Conservation (phyloP, 78 protist genomes). For the Dictyostelium firmibasis region DNA sequence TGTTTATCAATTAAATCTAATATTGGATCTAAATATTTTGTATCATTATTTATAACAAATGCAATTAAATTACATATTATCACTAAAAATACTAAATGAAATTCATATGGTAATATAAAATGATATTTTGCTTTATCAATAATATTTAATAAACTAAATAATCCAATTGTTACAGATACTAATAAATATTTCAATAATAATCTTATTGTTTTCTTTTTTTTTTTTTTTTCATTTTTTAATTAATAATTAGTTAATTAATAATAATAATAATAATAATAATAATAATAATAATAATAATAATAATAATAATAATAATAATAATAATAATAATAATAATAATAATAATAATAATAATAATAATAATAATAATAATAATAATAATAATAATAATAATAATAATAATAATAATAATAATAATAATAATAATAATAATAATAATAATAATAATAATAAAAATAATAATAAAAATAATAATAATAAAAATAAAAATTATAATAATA, state of each 20-base stretch:
- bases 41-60: conserved; percentile 4
- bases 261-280: background rate
- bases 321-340: background rate
- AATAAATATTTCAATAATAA: conserved; percentile 5
- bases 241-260: background rate
- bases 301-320: no score
- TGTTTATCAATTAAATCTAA: background rate
- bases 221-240: background rate
- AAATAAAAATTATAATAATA: background rate
- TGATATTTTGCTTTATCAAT: conserved; percentile 2
- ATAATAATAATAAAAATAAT: background rate
- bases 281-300: no score
- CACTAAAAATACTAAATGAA: background rate
- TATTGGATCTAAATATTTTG: background rate
- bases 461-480: background rate
- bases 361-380: no score
- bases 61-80: conserved; percentile 12
- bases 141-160: conserved; percentile 9
- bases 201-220: background rate
- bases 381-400: background rate
- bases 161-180: background rate
- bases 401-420: no score
- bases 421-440: no score
- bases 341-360: no score
- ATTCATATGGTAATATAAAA: conserved; percentile 14